Percentiles rank a stretch among this genome's conserved stretches.
These are phyloP conservation scores for Globisporangium lucens DNA, from an alignment of 352 stramenopile genomes.

Conservation along the genomic window DNA sequence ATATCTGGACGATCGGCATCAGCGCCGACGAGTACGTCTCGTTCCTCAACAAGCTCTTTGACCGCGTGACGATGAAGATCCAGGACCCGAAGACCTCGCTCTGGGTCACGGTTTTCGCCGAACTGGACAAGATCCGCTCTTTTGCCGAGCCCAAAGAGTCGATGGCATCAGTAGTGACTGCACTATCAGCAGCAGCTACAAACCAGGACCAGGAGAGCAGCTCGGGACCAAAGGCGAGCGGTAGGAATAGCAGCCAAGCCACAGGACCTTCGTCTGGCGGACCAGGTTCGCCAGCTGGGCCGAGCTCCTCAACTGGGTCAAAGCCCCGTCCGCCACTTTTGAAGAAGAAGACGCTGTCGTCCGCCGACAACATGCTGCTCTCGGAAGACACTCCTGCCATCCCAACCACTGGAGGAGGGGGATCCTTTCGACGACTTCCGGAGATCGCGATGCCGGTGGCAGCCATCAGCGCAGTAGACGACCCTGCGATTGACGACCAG, in stretches of 20 bases:
- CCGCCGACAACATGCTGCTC: neutral
- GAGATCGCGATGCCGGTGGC: neutral
- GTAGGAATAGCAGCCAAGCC: constrained; percentile 14
- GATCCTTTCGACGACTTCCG: constrained; percentile 13
- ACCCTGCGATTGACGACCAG: neutral
- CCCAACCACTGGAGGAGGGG: neutral
- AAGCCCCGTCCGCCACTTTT: constrained; percentile 15
- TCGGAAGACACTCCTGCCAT: neutral
- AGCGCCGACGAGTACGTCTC: constrained; percentile 54
- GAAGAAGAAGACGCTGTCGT: constrained; percentile 17
- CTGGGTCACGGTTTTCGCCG: constrained; percentile 71
- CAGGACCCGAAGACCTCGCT: constrained; percentile 60
- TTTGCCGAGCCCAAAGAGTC: constrained; percentile 40
- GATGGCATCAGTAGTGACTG: constrained; percentile 17
- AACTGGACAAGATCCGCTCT: constrained; percentile 68
- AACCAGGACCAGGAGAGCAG: constrained; percentile 12
- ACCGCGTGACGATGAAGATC: constrained; percentile 73
- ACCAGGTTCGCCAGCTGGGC: neutral
- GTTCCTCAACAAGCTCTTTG: constrained; percentile 75
- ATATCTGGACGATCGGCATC: constrained; percentile 78
- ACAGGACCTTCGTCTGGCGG: neutral
- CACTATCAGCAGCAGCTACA: constrained; percentile 1
- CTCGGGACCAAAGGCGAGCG: neutral
- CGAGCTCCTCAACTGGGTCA: neutral
- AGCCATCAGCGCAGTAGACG: neutral